Evolutionary conservation across 257 asterid species (phyloP), one percentile per base, ranked within the genome.

Genomic region (Capsicum rhomboideum): DNA sequence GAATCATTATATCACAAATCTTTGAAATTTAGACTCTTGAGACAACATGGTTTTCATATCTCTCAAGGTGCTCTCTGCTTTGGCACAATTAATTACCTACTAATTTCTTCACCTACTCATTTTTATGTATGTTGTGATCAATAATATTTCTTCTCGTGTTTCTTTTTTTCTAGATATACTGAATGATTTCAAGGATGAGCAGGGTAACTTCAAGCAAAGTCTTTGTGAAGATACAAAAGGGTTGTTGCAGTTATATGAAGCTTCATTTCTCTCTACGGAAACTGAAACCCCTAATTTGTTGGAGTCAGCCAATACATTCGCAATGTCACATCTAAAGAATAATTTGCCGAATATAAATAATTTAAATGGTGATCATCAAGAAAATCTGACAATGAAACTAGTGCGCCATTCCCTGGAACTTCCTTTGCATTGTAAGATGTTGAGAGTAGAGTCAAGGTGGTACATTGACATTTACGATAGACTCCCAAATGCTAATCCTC

Each of bases 211-310:
- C 83, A 86, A 85, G 14, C 85, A 88, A 8, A 61, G 85, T 66
- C 3, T 72, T 2, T 0, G 79, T 42, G 1, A 86, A 1, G 91
- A 92, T 8, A 82, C 13, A 2, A 40, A 55, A 79, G 93, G 91
- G 6, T 40, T 90, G 82, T 52, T 90, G n/a, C 81, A 88, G 59
- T 46, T 90, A 7, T 92, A 92, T 12, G 95, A 92, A 88, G 91
- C 94, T 78, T 90, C 92, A 1, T 86, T 78, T 85, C 54, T 89
- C 6, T 23, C 52, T 82, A 40, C 67, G 8, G 49, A 85, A 77
- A 87, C 88, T 11, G 93, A 92, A 77, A 75, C 1, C 3, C 78
- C n/a, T 13, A 52, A 8, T 9, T 44, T 44, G 8, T 78, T 92
- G 50, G 89, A 87, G 53, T 23, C 68, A 10, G 91, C 91, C 3